phyloP scores from a whole-genome alignment of 352 stramenopile species.

The Pythium brachiatum region DNA sequence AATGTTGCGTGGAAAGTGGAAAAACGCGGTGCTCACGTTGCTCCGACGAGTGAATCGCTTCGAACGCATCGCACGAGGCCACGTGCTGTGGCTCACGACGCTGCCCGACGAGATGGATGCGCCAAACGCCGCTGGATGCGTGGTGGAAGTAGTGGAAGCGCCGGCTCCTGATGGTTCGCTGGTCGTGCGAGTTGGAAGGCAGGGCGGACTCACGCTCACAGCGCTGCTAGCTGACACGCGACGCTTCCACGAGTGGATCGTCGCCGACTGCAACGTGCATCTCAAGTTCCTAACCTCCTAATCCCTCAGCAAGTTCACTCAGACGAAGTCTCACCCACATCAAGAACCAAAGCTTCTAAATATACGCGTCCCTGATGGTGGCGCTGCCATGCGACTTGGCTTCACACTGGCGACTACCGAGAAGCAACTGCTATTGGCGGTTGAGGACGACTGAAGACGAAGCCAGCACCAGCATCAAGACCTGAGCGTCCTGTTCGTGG shows the following conservation, averaged over 20 bases:
- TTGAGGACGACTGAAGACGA: conserved; percentile 1
- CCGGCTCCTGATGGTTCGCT: not conserved
- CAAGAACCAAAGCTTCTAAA: too few species aligned
- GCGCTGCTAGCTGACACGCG: conserved; percentile 11
- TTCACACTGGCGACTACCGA: not conserved
- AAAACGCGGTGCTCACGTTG: conserved; percentile 17
- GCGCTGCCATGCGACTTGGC: not conserved
- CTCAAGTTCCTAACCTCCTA: conserved; percentile 5
- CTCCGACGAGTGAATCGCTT: conserved; percentile 5
- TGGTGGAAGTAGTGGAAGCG: conserved; percentile 19
- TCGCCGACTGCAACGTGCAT: conserved; percentile 4
- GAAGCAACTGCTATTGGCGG: not conserved
- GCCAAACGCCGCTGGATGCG: not conserved
- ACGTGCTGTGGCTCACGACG: conserved; percentile 16
- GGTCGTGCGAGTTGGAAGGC: conserved; percentile 3
- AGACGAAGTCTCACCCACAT: too few species aligned
- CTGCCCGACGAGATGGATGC: not conserved
- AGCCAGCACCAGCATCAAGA: not conserved
- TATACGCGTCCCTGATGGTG: not conserved
- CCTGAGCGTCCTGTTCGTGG: not conserved
- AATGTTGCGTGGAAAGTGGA: conserved; percentile 11
- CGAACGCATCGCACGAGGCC: conserved; percentile 11
- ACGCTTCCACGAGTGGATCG: conserved; percentile 18
- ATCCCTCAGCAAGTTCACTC: too few species aligned
- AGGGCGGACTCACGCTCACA: not conserved